phyloP scores from a whole-genome alignment of 495 filamentous ascomycete genomes.

The Annulohypoxylon moriforme region DNA sequence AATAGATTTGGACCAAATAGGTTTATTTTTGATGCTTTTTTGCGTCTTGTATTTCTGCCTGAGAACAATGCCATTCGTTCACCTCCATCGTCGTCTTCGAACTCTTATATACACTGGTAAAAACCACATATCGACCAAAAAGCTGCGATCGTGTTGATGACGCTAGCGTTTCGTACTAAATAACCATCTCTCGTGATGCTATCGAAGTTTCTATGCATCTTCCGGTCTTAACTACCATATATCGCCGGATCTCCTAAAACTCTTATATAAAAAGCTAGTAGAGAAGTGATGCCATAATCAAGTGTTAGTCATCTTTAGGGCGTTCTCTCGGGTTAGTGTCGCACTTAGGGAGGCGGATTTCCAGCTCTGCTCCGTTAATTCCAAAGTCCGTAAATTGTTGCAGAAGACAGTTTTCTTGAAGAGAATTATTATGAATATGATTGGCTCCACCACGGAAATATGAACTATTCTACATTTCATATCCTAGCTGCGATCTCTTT shows the following conservation, averaged over 20 bases:
- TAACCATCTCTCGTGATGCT: neutral
- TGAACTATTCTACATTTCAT: neutral
- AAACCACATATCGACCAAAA: neutral
- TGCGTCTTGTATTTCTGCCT: conserved; percentile 5
- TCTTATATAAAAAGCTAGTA: neutral
- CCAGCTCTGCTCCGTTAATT: conserved; percentile 37
- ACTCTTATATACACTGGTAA: conserved; percentile 13
- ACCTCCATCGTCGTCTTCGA: conserved; percentile 3
- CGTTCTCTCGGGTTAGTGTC: neutral
- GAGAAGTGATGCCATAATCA: neutral
- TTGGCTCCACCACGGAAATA: neutral
- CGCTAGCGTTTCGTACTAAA: neutral
- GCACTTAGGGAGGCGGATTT: neutral
- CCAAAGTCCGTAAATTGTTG: conserved; percentile 21
- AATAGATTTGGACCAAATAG: neutral
- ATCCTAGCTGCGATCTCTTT: neutral
- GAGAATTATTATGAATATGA: neutral
- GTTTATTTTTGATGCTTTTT: neutral
- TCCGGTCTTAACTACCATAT: conserved; percentile 25
- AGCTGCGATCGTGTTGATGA: neutral
- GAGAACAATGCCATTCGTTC: neutral
- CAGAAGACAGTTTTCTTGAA: conserved; percentile 6
- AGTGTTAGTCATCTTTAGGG: neutral
- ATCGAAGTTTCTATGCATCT: conserved; percentile 6
- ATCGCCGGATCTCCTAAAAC: conserved; percentile 14